Percentiles rank a stretch among this genome's conserved stretches.
phyloP scores from a whole-genome alignment of 1,139 yeast species.

The Kodamaea suecica region DNA sequence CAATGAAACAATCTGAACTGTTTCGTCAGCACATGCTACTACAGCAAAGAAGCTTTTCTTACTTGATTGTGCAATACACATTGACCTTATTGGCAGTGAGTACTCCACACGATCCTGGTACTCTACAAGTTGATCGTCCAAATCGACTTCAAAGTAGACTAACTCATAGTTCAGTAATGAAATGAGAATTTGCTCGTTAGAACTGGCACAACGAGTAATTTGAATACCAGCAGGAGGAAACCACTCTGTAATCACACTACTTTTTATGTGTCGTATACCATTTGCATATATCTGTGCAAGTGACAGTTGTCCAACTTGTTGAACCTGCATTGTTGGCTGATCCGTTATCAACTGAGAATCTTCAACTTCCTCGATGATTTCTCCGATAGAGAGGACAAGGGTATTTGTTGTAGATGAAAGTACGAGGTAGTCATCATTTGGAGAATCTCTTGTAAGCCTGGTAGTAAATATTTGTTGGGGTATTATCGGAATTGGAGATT shows the following conservation, averaged over 20 bases:
- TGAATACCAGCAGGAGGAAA: slow-evolving; percentile 76
- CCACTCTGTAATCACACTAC: slow-evolving; percentile 56
- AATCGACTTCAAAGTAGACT: slow-evolving; percentile 79
- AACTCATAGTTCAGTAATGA: slow-evolving; percentile 72
- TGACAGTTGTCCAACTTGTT: slow-evolving; percentile 63
- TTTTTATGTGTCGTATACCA: slow-evolving; percentile 66
- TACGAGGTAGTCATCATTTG: slow-evolving; percentile 61
- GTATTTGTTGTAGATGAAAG: slow-evolving; percentile 65
- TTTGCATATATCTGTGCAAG: slow-evolving; percentile 69
- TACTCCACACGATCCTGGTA: slow-evolving; percentile 62
- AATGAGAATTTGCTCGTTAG: slow-evolving; percentile 64
- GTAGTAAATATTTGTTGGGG: slow-evolving; percentile 66
- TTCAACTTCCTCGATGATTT: slow-evolving; percentile 71
- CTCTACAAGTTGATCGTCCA: slow-evolving; percentile 64
- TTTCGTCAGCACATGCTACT: slow-evolving; percentile 69
- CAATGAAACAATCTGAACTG: slow-evolving; percentile 68
- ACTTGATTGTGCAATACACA: slow-evolving; percentile 48
- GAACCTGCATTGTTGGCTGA: slow-evolving; percentile 65
- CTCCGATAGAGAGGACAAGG: slow-evolving; percentile 72
- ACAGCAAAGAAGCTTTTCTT: slow-evolving; percentile 57
- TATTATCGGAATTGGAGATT: slow-evolving; percentile 64
- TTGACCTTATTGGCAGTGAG: slow-evolving; percentile 47
- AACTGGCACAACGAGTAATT: slow-evolving; percentile 58
- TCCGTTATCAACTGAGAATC: slow-evolving; percentile 58
- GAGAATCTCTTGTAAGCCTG: slow-evolving; percentile 41